A percentile compares a stretch with the other conserved stretches of the same genome.
phyloP scores from a whole-genome alignment of 176 grass and related monocot genomes.

The Zizania latifolia region DNA sequence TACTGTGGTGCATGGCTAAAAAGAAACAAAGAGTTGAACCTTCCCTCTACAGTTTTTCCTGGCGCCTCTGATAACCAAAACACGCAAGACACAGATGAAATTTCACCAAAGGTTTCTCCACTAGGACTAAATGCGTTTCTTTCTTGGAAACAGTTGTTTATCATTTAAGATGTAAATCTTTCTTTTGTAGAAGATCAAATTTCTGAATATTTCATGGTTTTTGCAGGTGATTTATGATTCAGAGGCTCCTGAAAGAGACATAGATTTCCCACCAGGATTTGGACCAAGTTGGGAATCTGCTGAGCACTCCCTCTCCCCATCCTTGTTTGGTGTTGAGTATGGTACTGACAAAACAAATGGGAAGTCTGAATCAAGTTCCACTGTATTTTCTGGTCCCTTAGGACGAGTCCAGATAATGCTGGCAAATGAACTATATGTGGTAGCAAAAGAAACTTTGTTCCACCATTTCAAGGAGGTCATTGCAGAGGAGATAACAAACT shows the following conservation, averaged over 20 bases:
- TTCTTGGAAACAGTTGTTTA: constrained; percentile 4
- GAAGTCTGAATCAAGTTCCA: constrained; percentile 25
- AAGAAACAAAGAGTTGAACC: constrained; percentile 36
- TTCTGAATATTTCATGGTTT: constrained; percentile 17
- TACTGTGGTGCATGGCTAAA: constrained; percentile 61
- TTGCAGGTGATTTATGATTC: constrained; percentile 42
- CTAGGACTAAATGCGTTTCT: neutral
- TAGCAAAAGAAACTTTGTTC: constrained; percentile 73
- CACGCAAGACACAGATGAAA: constrained; percentile 27
- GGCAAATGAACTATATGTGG: constrained; percentile 68
- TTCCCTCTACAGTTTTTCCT: constrained; percentile 18
- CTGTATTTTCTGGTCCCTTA: constrained; percentile 29
- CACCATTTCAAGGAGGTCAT: constrained; percentile 63
- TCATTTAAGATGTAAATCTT: neutral
- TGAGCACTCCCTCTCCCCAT: constrained; percentile 22
- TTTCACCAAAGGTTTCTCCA: constrained; percentile 31
- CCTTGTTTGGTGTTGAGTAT: constrained; percentile 4
- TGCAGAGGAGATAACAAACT: constrained; percentile 62
- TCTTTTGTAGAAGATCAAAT: constrained; percentile 12
- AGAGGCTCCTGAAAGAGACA: constrained; percentile 33
- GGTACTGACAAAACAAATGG: constrained; percentile 15
- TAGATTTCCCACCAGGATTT: constrained; percentile 82
- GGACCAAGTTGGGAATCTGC: constrained; percentile 31
- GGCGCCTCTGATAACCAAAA: constrained; percentile 20
- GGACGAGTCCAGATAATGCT: constrained; percentile 28